Base-by-base conservation (phyloP, 371 early-diverging fungal genomes). In the Umbelopsis sp. region DNA sequence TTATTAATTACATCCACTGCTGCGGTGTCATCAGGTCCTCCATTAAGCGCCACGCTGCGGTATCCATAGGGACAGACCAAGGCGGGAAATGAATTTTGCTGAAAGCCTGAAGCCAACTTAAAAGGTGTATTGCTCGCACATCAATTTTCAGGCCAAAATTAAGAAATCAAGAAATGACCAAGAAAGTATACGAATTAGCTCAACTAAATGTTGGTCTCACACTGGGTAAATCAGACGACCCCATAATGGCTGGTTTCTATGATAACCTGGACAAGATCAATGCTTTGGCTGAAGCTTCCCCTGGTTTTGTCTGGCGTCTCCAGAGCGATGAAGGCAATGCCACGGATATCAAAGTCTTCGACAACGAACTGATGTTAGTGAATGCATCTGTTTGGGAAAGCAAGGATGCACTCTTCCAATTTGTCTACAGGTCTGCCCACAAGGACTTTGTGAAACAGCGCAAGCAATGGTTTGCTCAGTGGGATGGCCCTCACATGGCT, bases 261-360 rank as follows among this genome's bases (percentile, higher is more conserved):
- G 16, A 57, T 16, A 57, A 57, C 57, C 32, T 57, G 57, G 57
- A 57, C 32, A 32, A 16, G 4, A 57, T 57, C 35, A 57, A 57
- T 57, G 57, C 35, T 12, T 35, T 57, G 11, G 57, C 57, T 4
- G 57, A 57, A 35, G 12, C 35, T 16, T 57, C 57, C 14, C 57
- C 57, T 57, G 57, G 57, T 1, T 57, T 29, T 57, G 57, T 57
- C 6, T 57, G 57, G 57, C 57, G 57, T 0, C 35, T 57, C 32
- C 11, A 57, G 35, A 57, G 18, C 12, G 57, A 35, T 16, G 18
- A 29, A 57, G 53, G 53, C 11, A 57, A 57, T 57, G 57, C 57
- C 22, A 57, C 57, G 2, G 57, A 57, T 16, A 57, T 57, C 37
- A 57, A 57, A 12, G 16, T 57, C 3, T 57, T 18, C 7, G 57